A percentile compares a stretch with the other conserved stretches of the same genome.
phyloP scores from a whole-genome alignment of 1,139 yeast genomes.

The Chernovozyma aurita region DNA sequence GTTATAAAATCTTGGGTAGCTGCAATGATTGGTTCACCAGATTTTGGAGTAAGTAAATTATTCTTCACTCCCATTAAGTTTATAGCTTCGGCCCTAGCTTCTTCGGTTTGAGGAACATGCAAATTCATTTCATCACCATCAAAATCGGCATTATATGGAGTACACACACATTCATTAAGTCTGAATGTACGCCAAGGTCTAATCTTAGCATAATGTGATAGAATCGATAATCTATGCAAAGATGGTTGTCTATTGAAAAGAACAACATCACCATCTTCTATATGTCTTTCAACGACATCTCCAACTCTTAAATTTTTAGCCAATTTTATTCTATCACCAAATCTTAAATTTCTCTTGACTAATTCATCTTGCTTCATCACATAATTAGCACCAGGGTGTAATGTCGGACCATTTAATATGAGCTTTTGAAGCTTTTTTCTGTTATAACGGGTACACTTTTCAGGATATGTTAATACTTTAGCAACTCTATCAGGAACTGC shows the following conservation, averaged over 20 bases:
- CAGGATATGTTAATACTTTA: conserved; percentile 92
- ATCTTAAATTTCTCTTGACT: conserved; percentile 82
- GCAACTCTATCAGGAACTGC: conserved; percentile 98
- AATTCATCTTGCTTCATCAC: conserved; percentile 77
- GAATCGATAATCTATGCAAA: conserved; percentile 86
- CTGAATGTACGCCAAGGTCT: conserved; percentile 98
- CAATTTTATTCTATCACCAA: conserved; percentile 76
- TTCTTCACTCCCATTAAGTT: conserved; percentile 97
- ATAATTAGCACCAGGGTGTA: conserved; percentile 96
- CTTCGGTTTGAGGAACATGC: conserved; percentile 99
- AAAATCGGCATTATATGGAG: conserved; percentile 98
- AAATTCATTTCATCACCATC: conserved; percentile 99
- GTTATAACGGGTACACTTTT: conserved; percentile 87
- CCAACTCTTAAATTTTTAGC: conserved; percentile 80
- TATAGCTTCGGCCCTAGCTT: conserved; percentile 97
- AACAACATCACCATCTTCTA: conserved; percentile 96
- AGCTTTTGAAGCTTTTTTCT: conserved; percentile 68
- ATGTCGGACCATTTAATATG: conserved; percentile 78
- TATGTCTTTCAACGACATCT: conserved; percentile 94
- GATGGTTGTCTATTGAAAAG: conserved; percentile 98
- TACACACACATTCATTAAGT: conserved; percentile 97
- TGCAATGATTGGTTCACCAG: conserved; percentile 98
- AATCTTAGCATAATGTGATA: conserved; percentile 92
- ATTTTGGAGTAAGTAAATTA: conserved; percentile 89
- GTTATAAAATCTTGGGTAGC: conserved; percentile 99